Evolutionary conservation across 2,329 filamentous ascomycete genomes (phyloP).

Genomic region (Ascochyta rabiei): DNA sequence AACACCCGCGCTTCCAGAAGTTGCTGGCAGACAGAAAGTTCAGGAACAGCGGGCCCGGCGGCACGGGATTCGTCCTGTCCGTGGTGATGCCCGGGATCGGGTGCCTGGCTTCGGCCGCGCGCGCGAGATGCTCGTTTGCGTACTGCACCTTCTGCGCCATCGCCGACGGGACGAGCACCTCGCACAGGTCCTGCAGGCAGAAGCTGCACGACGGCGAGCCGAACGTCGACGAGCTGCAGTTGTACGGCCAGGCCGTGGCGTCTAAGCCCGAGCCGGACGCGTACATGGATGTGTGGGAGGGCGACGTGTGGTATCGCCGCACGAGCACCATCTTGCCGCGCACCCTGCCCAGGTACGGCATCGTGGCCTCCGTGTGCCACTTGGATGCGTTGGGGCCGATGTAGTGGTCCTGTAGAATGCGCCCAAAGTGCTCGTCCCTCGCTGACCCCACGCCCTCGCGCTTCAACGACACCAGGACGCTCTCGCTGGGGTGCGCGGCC

Average conservation of each 20-base stretch:
- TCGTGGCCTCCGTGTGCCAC: conserved; percentile 77
- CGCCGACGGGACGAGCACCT: conserved; percentile 74
- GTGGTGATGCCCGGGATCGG: conserved; percentile 50
- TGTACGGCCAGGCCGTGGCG: conserved; percentile 79
- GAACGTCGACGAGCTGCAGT: conserved; percentile 76
- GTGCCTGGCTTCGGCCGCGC: conserved; percentile 57
- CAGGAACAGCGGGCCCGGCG: conserved; percentile 72
- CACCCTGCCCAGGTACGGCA: conserved; percentile 78
- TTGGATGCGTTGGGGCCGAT: conserved; percentile 59
- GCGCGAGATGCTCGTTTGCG: conserved; percentile 75
- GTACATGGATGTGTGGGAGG: not conserved
- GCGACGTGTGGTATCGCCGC: conserved; percentile 71
- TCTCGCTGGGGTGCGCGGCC: conserved; percentile 77
- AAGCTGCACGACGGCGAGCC: conserved; percentile 63
- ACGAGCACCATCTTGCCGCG: conserved; percentile 85
- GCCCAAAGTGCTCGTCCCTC: conserved; percentile 78
- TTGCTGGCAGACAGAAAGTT: conserved; percentile 93
- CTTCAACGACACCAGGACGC: conserved; percentile 85
- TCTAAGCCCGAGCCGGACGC: conserved; percentile 60
- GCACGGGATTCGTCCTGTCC: conserved; percentile 49
- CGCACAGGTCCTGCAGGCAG: conserved; percentile 93
- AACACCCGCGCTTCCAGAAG: conserved; percentile 90
- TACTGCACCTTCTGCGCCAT: conserved; percentile 82
- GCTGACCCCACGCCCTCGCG: conserved; percentile 84
- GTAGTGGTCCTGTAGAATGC: conserved; percentile 76